phyloP scores from a whole-genome alignment of 2,329 filamentous ascomycete species.

The Aureobasidium namibiae region DNA sequence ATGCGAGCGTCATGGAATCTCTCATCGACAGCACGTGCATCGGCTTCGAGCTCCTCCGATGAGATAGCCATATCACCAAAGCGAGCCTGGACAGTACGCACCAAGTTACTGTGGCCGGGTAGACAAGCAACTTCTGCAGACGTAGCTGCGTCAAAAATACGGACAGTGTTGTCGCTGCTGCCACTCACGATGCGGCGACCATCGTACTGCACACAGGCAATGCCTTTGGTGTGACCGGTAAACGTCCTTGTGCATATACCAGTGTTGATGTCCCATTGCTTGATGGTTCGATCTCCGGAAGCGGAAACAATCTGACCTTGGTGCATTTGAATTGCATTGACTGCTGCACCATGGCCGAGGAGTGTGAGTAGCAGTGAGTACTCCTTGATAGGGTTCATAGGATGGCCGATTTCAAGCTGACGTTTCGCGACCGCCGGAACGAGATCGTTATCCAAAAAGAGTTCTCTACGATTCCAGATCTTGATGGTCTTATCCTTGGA shows the following conservation, averaged over 20 bases:
- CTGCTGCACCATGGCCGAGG: constrained; percentile 79
- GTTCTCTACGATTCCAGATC: constrained; percentile 73
- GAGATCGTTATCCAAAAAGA: constrained; percentile 41
- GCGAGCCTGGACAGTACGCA: constrained; percentile 89
- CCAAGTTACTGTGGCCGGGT: constrained; percentile 71
- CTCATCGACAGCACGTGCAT: constrained; percentile 65
- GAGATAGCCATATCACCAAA: constrained; percentile 84
- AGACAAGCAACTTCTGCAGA: constrained; percentile 85
- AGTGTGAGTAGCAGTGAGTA: constrained; percentile 73
- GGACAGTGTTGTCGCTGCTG: constrained; percentile 91
- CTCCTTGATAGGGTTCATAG: constrained; percentile 52
- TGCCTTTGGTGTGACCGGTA: constrained; percentile 84
- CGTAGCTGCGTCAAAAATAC: constrained; percentile 82
- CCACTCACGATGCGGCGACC: constrained; percentile 88
- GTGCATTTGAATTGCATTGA: constrained; percentile 90
- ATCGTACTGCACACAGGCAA: constrained; percentile 96
- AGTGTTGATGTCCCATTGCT: constrained; percentile 85
- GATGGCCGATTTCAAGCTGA: constrained; percentile 36
- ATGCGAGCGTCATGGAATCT: constrained; percentile 57
- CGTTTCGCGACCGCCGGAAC: constrained; percentile 20
- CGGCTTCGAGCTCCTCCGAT: constrained; percentile 61
- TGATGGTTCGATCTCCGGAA: constrained; percentile 87
- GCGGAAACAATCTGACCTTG: constrained; percentile 85
- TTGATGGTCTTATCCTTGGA: constrained; percentile 98
- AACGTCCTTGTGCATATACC: constrained; percentile 70